These are phyloP conservation scores for Betula pendula DNA, from an alignment of 306 rosid species.

Conservation along the genomic window DNA sequence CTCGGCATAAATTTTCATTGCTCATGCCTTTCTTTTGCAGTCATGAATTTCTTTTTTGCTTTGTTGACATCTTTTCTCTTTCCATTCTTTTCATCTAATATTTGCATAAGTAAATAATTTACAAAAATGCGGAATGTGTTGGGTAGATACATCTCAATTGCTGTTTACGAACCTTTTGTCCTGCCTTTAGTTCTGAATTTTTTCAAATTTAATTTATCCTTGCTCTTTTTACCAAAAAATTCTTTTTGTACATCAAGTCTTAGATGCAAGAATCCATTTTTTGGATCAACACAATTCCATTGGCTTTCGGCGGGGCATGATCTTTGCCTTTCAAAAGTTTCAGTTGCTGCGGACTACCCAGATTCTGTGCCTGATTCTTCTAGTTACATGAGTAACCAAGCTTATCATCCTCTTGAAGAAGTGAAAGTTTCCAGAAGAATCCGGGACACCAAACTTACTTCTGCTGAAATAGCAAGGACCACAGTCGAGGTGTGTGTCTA, in stretches of 20 bases:
- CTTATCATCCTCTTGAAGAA: slow-evolving; percentile 94
- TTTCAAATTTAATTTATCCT: slow-evolving; percentile 6
- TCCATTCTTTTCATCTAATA: slow-evolving; percentile 18
- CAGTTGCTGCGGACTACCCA: slow-evolving; percentile 88
- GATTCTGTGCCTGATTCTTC: slow-evolving; percentile 89
- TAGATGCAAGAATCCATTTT: slow-evolving; percentile 60
- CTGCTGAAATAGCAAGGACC: slow-evolving; percentile 81
- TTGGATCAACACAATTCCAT: slow-evolving; percentile 55
- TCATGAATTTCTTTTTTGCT: neutral
- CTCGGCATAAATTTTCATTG: neutral
- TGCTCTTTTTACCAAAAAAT: slow-evolving; percentile 20
- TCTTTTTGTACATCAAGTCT: slow-evolving; percentile 20
- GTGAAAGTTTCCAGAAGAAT: slow-evolving; percentile 49
- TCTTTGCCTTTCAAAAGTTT: slow-evolving; percentile 68
- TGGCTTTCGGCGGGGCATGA: slow-evolving; percentile 69
- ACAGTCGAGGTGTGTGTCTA: slow-evolving; percentile 67
- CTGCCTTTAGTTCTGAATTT: slow-evolving; percentile 5
- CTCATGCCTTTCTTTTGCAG: neutral
- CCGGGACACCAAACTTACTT: slow-evolving; percentile 69
- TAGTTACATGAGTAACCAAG: slow-evolving; percentile 46
- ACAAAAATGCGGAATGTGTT: slow-evolving; percentile 7
- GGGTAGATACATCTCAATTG: slow-evolving; percentile 1
- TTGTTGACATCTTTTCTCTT: slow-evolving; percentile 10
- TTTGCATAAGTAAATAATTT: slow-evolving; percentile 20
- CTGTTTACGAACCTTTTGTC: slow-evolving; percentile 12